Base-by-base conservation (phyloP, 2,329 filamentous ascomycete species). In the Botrytis pseudocinerea region DNA sequence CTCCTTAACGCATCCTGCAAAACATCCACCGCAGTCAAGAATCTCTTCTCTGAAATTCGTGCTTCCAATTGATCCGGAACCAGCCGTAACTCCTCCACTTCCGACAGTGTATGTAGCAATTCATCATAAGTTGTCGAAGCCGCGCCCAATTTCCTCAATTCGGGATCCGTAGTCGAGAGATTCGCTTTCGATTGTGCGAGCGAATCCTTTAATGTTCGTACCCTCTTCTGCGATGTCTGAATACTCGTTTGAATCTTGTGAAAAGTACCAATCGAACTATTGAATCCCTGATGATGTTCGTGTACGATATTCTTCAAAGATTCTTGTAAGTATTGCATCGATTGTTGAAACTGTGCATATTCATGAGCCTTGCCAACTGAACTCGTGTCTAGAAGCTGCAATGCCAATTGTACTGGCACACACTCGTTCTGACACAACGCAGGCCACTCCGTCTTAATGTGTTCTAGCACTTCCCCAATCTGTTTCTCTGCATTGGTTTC, bases 221-320 rank as follows among this genome's bases (percentile, higher is more conserved):
- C 93, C 74, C 94, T 90, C 79, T 91, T 91, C 82, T 99, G 96
- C 25, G 94, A 97, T 69, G 89, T 87, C 79, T 95, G 93, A 76
- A 99, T 96, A 83, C 94, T 97, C 70, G 91, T 90, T 82, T 99
- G 96, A 75, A 99, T 99, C 83, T 97, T 98, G 85, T 99, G 97
- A 81, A 98, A 99, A 32, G 95, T 98, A 82, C 95, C 96, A 76
- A 99, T 98, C 69, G 95, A 98, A 82, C 94, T 97, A 84, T 98
- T 99, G 87, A 99, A 99, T 64, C 96, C 97, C 82, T 99, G 96
- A 80, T 99, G 95, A 81, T 99, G 95, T 84, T 99, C 95, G 82
- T 99, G 97, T 40, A 99, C 96, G 78, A 99, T 97, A 48, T 91
- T 90, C 82, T 97, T 98, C 73, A 99, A 86, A 16, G 95, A 95